These are phyloP conservation scores for Jackrogersella minutella DNA, from an alignment of 495 filamentous ascomycete species.

Conservation along the genomic window DNA sequence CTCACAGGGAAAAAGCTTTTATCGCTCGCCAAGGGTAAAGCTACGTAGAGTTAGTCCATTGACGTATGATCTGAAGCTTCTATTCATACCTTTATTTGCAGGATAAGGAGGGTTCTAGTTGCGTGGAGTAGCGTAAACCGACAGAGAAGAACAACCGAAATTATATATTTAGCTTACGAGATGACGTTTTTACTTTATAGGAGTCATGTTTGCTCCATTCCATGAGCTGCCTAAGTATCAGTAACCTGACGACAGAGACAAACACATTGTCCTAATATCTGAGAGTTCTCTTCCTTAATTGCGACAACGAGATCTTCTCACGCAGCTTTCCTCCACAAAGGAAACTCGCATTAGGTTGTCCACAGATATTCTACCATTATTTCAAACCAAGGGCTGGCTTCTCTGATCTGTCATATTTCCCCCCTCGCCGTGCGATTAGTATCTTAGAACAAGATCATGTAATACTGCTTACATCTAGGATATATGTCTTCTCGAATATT, in stretches of 20 bases:
- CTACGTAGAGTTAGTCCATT: slow-evolving; percentile 4
- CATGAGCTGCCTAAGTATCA: slow-evolving; percentile 4
- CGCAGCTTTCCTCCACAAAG: slow-evolving; percentile 41
- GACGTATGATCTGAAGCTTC: not conserved
- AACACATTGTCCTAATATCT: slow-evolving; percentile 24
- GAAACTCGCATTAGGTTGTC: slow-evolving; percentile 40
- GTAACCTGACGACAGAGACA: slow-evolving; percentile 28
- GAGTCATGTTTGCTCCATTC: slow-evolving; percentile 28
- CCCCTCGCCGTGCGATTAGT: slow-evolving; percentile 8
- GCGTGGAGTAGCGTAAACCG: not conserved
- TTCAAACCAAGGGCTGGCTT: slow-evolving; percentile 13
- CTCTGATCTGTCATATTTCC: slow-evolving; percentile 44
- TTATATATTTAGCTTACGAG: slow-evolving; percentile 7
- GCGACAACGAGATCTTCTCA: slow-evolving; percentile 23
- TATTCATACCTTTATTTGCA: slow-evolving; percentile 13
- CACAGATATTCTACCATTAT: slow-evolving; percentile 29
- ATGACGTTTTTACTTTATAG: slow-evolving; percentile 15
- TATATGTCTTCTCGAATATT: not conserved
- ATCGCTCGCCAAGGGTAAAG: not conserved
- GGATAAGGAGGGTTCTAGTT: not conserved
- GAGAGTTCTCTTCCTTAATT: slow-evolving; percentile 6
- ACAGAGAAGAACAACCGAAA: not conserved
- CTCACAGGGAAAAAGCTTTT: slow-evolving; percentile 7
- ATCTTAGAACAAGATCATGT: slow-evolving; percentile 16
- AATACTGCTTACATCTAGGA: slow-evolving; percentile 8